Evolutionary conservation across 495 filamentous ascomycete species (phyloP).

Genomic region (Aspergillus sparsus): DNA sequence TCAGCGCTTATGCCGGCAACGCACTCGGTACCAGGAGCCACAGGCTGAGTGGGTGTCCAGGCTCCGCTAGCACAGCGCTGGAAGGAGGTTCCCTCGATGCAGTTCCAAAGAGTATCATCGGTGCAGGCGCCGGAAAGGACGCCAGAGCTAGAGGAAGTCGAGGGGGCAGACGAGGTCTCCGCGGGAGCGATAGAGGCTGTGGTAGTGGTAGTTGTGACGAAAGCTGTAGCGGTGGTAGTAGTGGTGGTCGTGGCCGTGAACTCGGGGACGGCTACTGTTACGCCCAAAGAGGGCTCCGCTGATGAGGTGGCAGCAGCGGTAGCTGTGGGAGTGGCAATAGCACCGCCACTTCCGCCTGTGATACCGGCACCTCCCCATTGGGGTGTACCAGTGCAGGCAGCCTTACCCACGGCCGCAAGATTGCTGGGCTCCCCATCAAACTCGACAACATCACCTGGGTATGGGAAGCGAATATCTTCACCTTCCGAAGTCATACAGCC

Average conservation of each 20-base stretch:
- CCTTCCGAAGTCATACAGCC: conserved; percentile 60
- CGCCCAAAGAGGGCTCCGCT: conserved; percentile 1
- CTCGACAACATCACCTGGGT: conserved; percentile 66
- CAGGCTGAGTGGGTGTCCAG: conserved; percentile 55
- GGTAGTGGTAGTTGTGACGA: background rate
- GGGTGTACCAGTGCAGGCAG: conserved; percentile 38
- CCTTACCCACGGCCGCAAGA: conserved; percentile 28
- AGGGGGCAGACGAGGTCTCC: conserved; percentile 13
- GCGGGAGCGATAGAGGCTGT: conserved; percentile 14
- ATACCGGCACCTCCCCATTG: conserved; percentile 32
- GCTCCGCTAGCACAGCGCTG: conserved; percentile 62
- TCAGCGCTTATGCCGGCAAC: conserved; percentile 48
- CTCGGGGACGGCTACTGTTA: conserved; percentile 12
- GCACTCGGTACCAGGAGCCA: conserved; percentile 64
- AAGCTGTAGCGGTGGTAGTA: conserved; percentile 29
- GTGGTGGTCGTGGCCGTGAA: conserved; percentile 20
- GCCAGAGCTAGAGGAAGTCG: conserved; percentile 25
- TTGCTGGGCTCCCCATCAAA: conserved; percentile 29
- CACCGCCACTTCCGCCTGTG: conserved; percentile 17
- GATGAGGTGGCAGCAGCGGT: conserved; percentile 19
- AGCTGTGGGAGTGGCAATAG: conserved; percentile 19
- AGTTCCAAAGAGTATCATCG: conserved; percentile 59
- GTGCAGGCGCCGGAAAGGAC: conserved; percentile 42
- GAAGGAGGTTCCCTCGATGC: conserved; percentile 59
- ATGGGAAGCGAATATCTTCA: conserved; percentile 65